Evolutionary conservation across 306 rosid genomes (phyloP), one percentile per base, ranked within the genome.

Genomic region (Fragaria vesca): DNA sequence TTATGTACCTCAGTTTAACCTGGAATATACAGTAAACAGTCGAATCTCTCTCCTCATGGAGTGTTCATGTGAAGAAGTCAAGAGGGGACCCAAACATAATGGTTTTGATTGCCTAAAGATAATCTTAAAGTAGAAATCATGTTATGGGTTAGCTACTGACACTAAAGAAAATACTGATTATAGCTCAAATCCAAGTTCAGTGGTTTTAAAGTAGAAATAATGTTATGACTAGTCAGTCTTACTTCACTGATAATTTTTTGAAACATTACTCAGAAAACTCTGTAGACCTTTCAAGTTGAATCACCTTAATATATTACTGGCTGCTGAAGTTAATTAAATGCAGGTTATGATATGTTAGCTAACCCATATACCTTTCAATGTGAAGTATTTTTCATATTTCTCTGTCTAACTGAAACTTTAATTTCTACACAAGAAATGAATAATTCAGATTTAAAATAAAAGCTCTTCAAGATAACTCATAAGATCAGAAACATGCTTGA

Each of bases 181-280:
- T 70, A 34, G 42, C 66, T 52, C 72, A 58, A 75, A 83, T 81
- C 94, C 86, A 92, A 88, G 78, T 92, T 88, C 98, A 90, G 72
- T 86, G 96, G 46, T 16, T 65, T 86, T 91, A 77, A 24, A 24
- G 26, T 24, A 24, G 26, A 24, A 24, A 24, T 24, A 24, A 24
- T 24, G 26, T 24, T 24, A 24, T 24, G 26, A 24, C 26, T 24
- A 24, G 58, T 17, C 48, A 78, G 55, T 73, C 2, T 36, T 63
- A 18, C 6, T 32, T 30, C 24, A 70, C 81, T 40, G 43, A 40
- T 40, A 7, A 40, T 40, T 40, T 5, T 7, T 40, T 40, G 43
- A 6, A 6, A 40, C 43, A 40, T 40, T 7, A 40, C 43, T 40
- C 9, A 40, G 8, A 40, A 40, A 6, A 40, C 43, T 40, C 9